A percentile compares a stretch with the other conserved stretches of the same genome.
phyloP scores from a whole-genome alignment of 2,329 filamentous ascomycete species.

The Botrytis deweyae region DNA sequence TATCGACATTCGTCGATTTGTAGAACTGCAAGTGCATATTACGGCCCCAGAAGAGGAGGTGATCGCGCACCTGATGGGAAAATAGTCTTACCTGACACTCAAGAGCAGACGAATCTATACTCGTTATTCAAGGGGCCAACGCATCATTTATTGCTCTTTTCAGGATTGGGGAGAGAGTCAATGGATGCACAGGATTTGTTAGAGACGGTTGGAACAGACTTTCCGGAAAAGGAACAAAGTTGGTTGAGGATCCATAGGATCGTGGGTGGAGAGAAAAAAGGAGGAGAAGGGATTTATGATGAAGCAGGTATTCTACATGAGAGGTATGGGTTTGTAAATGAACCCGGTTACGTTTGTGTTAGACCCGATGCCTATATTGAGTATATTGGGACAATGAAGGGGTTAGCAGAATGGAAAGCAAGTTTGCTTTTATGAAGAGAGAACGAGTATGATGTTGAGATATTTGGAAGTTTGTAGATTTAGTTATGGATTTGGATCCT shows the following conservation, averaged over 20 bases:
- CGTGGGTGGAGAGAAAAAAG: slow-evolving; percentile 10
- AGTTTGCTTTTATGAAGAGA: slow-evolving; percentile 13
- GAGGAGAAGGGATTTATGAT: slow-evolving; percentile 22
- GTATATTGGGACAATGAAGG: slow-evolving; percentile 31
- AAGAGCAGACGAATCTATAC: slow-evolving; percentile 31
- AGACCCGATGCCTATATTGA: slow-evolving; percentile 32
- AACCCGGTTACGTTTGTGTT: slow-evolving; percentile 30
- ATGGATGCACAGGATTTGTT: slow-evolving; percentile 28
- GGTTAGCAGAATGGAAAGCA: slow-evolving; percentile 24
- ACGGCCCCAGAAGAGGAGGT: slow-evolving; percentile 46
- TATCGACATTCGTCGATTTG: slow-evolving; percentile 46
- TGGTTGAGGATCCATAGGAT: slow-evolving; percentile 18
- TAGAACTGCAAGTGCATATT: slow-evolving; percentile 37
- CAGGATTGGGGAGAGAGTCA: slow-evolving; percentile 26
- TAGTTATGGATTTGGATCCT: not conserved
- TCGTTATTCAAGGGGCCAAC: slow-evolving; percentile 33
- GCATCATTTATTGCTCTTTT: slow-evolving; percentile 41
- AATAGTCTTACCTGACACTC: slow-evolving; percentile 25
- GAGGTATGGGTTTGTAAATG: slow-evolving; percentile 27
- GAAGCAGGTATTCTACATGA: slow-evolving; percentile 32
- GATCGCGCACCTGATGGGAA: slow-evolving; percentile 47
- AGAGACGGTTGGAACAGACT: slow-evolving; percentile 18
- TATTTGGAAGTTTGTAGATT: not conserved
- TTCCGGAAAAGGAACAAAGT: slow-evolving; percentile 12
- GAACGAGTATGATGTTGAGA: not conserved